A percentile compares a stretch with the other conserved stretches of the same genome.
phyloP scores from a whole-genome alignment of 148 eudicot species.

The Diospyros lotus region DNA sequence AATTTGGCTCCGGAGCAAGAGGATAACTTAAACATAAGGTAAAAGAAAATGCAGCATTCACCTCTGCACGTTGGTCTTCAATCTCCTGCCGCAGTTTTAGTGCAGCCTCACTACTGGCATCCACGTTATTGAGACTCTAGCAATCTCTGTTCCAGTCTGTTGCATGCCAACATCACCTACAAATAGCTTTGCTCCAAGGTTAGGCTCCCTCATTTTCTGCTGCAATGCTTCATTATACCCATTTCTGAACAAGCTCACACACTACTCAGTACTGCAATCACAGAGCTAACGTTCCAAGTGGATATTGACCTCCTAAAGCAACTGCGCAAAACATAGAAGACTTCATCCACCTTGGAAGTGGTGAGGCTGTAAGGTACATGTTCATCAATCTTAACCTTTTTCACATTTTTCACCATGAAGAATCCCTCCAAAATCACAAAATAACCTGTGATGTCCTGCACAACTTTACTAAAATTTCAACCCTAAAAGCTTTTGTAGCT shows the following conservation, averaged over 20 bases:
- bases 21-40: not conserved
- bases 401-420: conserved; percentile 98
- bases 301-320: conserved; percentile 87
- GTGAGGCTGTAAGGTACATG: conserved; percentile 83
- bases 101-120: conserved; percentile 82
- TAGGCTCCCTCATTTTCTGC: conserved; percentile 86
- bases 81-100: conserved; percentile 88
- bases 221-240: conserved; percentile 92
- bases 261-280: conserved; percentile 69
- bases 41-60: conserved; percentile 12
- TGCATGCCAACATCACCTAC: conserved; percentile 90
- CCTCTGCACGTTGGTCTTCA: conserved; percentile 92
- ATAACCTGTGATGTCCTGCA: conserved; percentile 80
- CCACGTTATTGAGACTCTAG: conserved; percentile 90
- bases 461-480: conserved; percentile 76
- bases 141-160: conserved; percentile 85
- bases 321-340: conserved; percentile 46
- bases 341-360: conserved; percentile 96
- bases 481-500: conserved; percentile 84
- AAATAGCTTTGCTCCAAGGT: conserved; percentile 86
- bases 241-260: conserved; percentile 77
- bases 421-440: conserved; percentile 89
- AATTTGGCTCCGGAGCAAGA: not conserved
- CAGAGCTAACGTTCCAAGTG: conserved; percentile 80
- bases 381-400: conserved; percentile 91